Base-by-base conservation (phyloP, 345 rosid species). In the Citrus glauca region DNA sequence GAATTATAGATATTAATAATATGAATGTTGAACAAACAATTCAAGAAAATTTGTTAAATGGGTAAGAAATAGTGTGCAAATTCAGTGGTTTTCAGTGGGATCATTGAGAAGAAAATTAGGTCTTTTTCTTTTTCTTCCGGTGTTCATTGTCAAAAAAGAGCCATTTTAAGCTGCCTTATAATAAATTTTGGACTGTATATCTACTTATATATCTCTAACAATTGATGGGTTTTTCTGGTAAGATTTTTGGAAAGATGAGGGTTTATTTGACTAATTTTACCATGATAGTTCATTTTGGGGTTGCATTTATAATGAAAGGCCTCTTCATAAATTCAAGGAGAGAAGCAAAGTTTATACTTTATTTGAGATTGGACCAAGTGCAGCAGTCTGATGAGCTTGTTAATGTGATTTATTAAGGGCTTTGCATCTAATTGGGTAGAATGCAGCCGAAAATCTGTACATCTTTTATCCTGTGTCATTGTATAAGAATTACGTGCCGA, bases 361-460 rank as follows among this genome's bases (percentile, higher is more conserved):
- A 33, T 30, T 72, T n/a, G 27, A 57, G 76, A 66, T 73, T 72
- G 73, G 60, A 33, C 30, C 45, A 28, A 72, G 33, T 32, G 75
- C 24, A 9, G 75, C 30, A 4, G 28, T 20, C 32, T 19, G 20
- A 55, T 33, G 75, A 56, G 64, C 27, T 72, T 56, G 75, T 50
- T 24, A 28, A 28, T 11, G 37, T 70, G 20, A 28, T 9, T 10
- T 5, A 48, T 42, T 5, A 16, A 1, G 10, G 62, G 62, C 13
- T 20, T 28, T 42, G 24, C 50, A 6, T 27, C 33, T 25, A 48
- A n/a, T 48, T 48, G 73, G 37, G 73, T 69, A 13, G 13, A 27
- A 48, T 7, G 17, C 37, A 33, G 45, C 42, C 42, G 35, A 17
- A 17, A 66, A 9, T 10, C 35, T 19, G 70, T 16, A 22, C 35